A percentile compares a stretch with the other conserved stretches of the same genome.
phyloP scores from a whole-genome alignment of 805 yeast species.

The Cyberlindnera mycetangii region DNA sequence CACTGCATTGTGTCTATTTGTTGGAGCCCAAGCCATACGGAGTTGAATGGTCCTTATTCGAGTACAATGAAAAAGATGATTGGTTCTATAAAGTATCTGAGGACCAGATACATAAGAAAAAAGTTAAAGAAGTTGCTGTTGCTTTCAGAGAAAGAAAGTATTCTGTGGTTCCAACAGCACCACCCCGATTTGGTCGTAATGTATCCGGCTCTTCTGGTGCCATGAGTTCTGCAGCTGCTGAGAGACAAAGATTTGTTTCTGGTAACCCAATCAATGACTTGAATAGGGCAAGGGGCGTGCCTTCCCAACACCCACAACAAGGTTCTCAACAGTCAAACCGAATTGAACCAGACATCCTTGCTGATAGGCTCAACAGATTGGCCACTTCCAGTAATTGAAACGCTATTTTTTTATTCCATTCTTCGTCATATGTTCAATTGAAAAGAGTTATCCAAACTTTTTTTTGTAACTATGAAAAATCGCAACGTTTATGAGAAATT shows the following conservation, averaged over 20 bases:
- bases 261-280: constrained; percentile 12
- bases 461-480: background rate
- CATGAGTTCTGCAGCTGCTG: background rate
- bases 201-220: constrained; percentile 3
- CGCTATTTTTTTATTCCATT: background rate
- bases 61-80: constrained; percentile 74
- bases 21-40: constrained; percentile 95
- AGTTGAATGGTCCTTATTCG: constrained; percentile 88
- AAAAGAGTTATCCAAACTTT: too few relatives aligned
- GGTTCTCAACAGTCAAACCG: background rate
- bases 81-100: constrained; percentile 68
- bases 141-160: constrained; percentile 65
- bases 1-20: constrained; percentile 85
- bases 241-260: constrained; percentile 4
- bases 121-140: constrained; percentile 69
- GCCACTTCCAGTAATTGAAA: background rate
- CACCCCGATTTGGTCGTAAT: constrained; percentile 32
- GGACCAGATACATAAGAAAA: constrained; percentile 41
- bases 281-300: constrained; percentile 22
- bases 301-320: background rate
- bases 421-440: background rate
- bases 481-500: background rate
- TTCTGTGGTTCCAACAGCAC: constrained; percentile 76
- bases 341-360: constrained; percentile 28
- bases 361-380: constrained; percentile 28